These are phyloP conservation scores for Priceomyces fermenticarens DNA, from an alignment of 805 yeast species.

Conservation along the genomic window DNA sequence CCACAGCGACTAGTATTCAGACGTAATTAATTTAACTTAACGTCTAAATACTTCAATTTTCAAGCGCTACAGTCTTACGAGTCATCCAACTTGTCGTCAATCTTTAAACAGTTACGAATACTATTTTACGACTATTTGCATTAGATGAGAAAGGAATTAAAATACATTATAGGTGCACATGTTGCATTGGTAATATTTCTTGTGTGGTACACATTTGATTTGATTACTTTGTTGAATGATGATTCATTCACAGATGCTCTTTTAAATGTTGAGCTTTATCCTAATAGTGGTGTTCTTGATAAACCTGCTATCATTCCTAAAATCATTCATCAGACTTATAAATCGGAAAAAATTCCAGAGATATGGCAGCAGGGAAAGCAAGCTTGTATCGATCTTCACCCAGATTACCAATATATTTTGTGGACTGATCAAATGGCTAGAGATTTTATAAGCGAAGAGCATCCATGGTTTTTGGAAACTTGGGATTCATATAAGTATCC, in stretches of 20 bases:
- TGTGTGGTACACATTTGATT: constrained; percentile 65
- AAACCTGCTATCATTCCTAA: constrained; percentile 71
- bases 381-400: constrained; percentile 73
- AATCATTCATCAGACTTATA: constrained; percentile 92
- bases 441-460: constrained; percentile 72
- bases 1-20: too few relatives aligned
- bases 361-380: constrained; percentile 78
- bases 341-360: constrained; percentile 73
- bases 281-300: constrained; percentile 39
- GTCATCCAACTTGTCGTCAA: too few relatives aligned
- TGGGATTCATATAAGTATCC: constrained; percentile 78
- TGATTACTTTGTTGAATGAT: constrained; percentile 71
- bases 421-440: constrained; percentile 90
- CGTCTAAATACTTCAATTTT: too few relatives aligned
- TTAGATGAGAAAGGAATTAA: constrained; percentile 63
- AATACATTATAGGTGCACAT: constrained; percentile 60
- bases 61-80: too few relatives aligned
- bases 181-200: constrained; percentile 50
- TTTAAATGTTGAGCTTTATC: constrained; percentile 59
- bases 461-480: constrained; percentile 81
- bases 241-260: constrained; percentile 66
- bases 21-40: too few relatives aligned
- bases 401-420: constrained; percentile 80
- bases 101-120: neutral
- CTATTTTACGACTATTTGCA: constrained; percentile 2